These are phyloP conservation scores for Sarocladium kiliense DNA, from an alignment of 2,329 filamentous ascomycete genomes.

Conservation along the genomic window DNA sequence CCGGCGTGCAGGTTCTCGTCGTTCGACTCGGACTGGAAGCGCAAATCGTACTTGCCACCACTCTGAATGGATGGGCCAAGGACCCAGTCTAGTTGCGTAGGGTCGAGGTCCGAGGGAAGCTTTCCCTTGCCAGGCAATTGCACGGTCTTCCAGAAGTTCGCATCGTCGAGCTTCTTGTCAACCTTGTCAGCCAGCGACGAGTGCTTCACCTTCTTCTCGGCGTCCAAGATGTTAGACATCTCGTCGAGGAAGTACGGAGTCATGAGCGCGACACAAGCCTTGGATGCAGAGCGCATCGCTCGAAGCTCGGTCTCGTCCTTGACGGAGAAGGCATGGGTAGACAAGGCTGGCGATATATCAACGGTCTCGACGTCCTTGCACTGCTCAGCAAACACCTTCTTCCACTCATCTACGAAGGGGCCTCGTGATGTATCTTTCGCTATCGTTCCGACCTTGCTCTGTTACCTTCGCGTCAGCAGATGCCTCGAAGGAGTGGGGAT, in stretches of 20 bases:
- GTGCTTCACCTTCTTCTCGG: slow-evolving; percentile 96
- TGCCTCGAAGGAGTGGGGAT: background rate
- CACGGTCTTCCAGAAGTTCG: slow-evolving; percentile 85
- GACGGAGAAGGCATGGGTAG: slow-evolving; percentile 76
- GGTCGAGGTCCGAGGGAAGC: slow-evolving; percentile 81
- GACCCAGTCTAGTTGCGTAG: slow-evolving; percentile 88
- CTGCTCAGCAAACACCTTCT: slow-evolving; percentile 69
- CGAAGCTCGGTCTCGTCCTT: slow-evolving; percentile 95
- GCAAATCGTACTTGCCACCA: slow-evolving; percentile 90
- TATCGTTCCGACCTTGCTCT: slow-evolving; percentile 88
- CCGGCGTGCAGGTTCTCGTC: slow-evolving; percentile 81
- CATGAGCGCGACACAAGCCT: slow-evolving; percentile 91
- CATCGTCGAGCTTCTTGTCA: slow-evolving; percentile 84
- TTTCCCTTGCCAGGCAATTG: slow-evolving; percentile 66
- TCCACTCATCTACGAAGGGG: slow-evolving; percentile 96
- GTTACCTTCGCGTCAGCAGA: slow-evolving; percentile 8
- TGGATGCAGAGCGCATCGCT: slow-evolving; percentile 88
- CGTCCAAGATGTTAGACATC: slow-evolving; percentile 93
- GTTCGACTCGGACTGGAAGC: slow-evolving; percentile 72
- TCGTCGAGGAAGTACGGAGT: slow-evolving; percentile 96
- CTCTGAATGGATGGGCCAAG: slow-evolving; percentile 89
- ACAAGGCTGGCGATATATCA: slow-evolving; percentile 78
- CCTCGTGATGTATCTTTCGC: slow-evolving; percentile 80
- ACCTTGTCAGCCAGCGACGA: slow-evolving; percentile 81
- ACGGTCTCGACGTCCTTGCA: slow-evolving; percentile 85